Percentiles rank a stretch among this genome's conserved stretches.
Evolutionary conservation across 202 grass and related monocot species (phyloP).

Genomic region (Panicum virgatum): DNA sequence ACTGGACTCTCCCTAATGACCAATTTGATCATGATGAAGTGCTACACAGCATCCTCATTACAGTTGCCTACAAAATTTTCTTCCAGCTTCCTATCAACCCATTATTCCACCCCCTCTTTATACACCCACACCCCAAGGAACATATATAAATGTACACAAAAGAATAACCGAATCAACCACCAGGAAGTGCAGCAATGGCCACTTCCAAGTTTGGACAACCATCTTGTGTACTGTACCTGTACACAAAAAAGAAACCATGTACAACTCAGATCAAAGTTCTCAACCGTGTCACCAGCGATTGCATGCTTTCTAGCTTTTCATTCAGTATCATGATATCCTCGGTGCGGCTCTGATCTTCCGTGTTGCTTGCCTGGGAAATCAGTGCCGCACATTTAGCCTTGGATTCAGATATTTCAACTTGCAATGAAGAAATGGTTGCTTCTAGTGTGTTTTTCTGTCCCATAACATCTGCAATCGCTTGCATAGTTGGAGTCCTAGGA

Average conservation of each 20-base stretch:
- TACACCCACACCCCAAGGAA: slow-evolving; percentile 36
- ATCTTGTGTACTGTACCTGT: slow-evolving; percentile 50
- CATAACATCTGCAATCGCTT: slow-evolving; percentile 30
- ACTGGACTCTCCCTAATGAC: background rate
- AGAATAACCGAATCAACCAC: slow-evolving; percentile 34
- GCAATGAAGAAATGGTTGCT: slow-evolving; percentile 67
- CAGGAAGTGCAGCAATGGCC: slow-evolving; percentile 39
- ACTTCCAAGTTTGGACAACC: slow-evolving; percentile 29
- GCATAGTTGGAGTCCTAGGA: slow-evolving; percentile 61
- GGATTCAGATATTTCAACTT: slow-evolving; percentile 70
- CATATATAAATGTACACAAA: slow-evolving; percentile 53
- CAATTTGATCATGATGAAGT: slow-evolving; percentile 8
- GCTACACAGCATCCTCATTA: slow-evolving; percentile 25
- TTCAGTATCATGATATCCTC: slow-evolving; percentile 61
- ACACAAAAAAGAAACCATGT: slow-evolving; percentile 31
- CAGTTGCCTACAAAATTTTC: slow-evolving; percentile 47
- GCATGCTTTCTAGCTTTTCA: slow-evolving; percentile 87
- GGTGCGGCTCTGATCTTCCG: slow-evolving; percentile 31
- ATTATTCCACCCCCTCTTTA: slow-evolving; percentile 45
- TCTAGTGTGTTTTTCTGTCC: slow-evolving; percentile 58
- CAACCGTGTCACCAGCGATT: slow-evolving; percentile 69
- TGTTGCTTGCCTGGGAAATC: slow-evolving; percentile 43
- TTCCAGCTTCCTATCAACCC: background rate
- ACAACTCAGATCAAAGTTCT: slow-evolving; percentile 60
- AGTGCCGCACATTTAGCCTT: slow-evolving; percentile 67